Conservation (phyloP, 371 early-diverging fungal species). For the Syncephalis plumigaleata region DNA sequence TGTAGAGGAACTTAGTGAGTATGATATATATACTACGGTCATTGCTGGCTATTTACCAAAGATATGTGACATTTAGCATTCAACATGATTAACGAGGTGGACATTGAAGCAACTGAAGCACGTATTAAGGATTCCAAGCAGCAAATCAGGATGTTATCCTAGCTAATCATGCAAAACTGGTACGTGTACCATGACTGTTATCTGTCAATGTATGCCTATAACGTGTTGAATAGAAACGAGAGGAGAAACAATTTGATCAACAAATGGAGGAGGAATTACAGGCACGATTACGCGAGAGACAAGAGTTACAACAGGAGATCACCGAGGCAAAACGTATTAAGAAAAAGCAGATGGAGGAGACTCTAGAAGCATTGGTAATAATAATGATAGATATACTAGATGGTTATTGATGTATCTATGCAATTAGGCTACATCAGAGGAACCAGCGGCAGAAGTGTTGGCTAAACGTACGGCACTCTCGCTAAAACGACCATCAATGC, state of each 20-base stretch:
- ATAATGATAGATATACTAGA: neutral
- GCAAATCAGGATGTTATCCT: conserved; percentile 73
- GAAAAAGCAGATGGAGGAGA: conserved; percentile 23
- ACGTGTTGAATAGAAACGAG: conserved; percentile 16
- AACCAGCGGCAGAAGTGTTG: neutral
- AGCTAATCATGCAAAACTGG: conserved; percentile 34
- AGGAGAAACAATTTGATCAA: conserved; percentile 19
- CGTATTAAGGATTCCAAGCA: conserved; percentile 52
- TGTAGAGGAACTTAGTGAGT: conserved; percentile 73
- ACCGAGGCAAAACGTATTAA: conserved; percentile 26
- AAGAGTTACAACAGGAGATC: conserved; percentile 27
- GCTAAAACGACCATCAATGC: conserved; percentile 1
- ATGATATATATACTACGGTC: too few relatives aligned
- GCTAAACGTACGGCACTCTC: neutral
- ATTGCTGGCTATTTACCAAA: neutral
- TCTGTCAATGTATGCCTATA: neutral
- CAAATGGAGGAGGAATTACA: conserved; percentile 23
- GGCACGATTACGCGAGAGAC: conserved; percentile 26
- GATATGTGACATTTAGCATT: conserved; percentile 27
- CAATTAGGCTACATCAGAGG: conserved; percentile 11
- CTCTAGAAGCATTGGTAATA: conserved; percentile 28
- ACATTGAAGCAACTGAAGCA: conserved; percentile 69
- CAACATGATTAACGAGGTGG: conserved; percentile 70
- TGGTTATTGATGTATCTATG: neutral
- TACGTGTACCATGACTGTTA: conserved; percentile 9